Evolutionary conservation across 768 basidiomycete species (phyloP).

Genomic region (Steccherinum ochraceum): DNA sequence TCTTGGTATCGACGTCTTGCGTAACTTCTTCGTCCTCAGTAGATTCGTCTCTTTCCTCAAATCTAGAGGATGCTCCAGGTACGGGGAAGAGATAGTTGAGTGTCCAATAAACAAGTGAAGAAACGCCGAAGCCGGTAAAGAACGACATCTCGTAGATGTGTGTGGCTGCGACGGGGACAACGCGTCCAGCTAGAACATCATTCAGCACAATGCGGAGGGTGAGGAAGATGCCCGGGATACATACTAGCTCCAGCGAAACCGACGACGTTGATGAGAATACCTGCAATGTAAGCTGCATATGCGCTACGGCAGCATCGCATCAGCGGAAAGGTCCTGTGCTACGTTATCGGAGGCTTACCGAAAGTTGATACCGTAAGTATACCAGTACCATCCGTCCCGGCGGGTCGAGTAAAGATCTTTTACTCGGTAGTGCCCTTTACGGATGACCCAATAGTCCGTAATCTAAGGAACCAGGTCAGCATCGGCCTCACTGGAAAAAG

Average conservation of each 20-base stretch:
- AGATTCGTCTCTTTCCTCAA: conserved; percentile 55
- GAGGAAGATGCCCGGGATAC: conserved; percentile 24
- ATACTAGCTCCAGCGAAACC: conserved; percentile 73
- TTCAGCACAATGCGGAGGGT: conserved; percentile 1
- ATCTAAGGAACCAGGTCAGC: conserved; percentile 35
- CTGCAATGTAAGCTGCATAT: conserved; percentile 61
- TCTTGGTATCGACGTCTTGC: background rate
- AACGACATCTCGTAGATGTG: conserved; percentile 73
- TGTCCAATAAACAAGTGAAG: conserved; percentile 53
- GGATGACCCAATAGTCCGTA: conserved; percentile 72
- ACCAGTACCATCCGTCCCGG: conserved; percentile 65
- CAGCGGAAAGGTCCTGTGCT: no score
- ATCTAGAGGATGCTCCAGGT: conserved; percentile 38
- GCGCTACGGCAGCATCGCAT: conserved; percentile 45
- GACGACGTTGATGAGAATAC: conserved; percentile 77
- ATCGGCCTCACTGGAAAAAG: background rate
- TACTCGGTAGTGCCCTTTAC: conserved; percentile 65
- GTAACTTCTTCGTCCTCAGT: background rate
- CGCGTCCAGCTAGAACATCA: conserved; percentile 38
- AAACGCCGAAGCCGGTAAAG: conserved; percentile 77
- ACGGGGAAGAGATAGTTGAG: conserved; percentile 60
- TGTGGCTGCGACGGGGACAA: conserved; percentile 64
- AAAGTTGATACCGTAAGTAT: conserved; percentile 69
- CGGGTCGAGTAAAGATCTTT: conserved; percentile 58
- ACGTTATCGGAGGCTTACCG: no score